These are phyloP conservation scores for Trifolium repens DNA, from an alignment of 306 rosid genomes.

Conservation along the genomic window DNA sequence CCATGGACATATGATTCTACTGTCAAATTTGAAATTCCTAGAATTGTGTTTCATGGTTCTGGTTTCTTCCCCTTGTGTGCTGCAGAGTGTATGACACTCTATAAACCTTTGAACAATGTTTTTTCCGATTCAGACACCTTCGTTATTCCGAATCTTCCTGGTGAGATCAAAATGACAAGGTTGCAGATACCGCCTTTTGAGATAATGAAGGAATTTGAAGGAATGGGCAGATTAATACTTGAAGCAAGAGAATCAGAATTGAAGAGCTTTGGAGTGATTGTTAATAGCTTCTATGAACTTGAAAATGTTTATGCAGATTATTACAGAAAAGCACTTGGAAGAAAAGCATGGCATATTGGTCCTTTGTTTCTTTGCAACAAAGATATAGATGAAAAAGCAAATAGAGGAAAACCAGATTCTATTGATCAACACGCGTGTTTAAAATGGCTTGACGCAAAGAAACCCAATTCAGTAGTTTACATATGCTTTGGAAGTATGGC, in stretches of 20 bases:
- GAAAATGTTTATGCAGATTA: constrained; percentile 2
- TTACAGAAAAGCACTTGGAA: not conserved
- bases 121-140: constrained; percentile 50
- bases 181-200: constrained; percentile 3
- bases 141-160: constrained; percentile 52
- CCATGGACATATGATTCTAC: constrained; percentile 47
- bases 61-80: constrained; percentile 46
- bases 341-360: constrained; percentile 61
- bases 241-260: not conserved
- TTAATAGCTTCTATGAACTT: not conserved
- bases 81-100: not conserved
- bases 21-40: constrained; percentile 43
- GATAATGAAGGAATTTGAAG: not conserved
- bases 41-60: constrained; percentile 44
- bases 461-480: constrained; percentile 57
- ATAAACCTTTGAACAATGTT: constrained; percentile 45
- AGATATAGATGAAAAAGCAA: not conserved
- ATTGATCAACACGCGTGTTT: not conserved
- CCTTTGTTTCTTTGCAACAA: constrained; percentile 39
- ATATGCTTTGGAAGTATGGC: constrained; percentile 54
- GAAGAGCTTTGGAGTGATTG: not conserved
- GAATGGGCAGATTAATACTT: not conserved
- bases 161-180: constrained; percentile 45
- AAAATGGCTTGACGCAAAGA: constrained; percentile 47
- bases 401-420: constrained; percentile 25